Evolutionary conservation across 106 monocot genomes (phyloP), one percentile per base, ranked within the genome.

Genomic region (Dendrobium huoshanense): DNA sequence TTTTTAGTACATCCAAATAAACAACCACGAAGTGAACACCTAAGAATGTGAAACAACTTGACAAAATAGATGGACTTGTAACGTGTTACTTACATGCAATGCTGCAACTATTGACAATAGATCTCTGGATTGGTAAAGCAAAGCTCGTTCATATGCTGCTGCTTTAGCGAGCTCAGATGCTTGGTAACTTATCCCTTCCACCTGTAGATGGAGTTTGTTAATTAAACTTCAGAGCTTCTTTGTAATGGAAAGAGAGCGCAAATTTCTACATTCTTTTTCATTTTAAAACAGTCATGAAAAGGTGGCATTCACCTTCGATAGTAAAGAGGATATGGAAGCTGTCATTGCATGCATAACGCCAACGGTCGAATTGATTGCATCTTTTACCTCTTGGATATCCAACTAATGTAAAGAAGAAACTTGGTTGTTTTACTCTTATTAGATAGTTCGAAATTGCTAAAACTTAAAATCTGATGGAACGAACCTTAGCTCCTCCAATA

Each of bases 401-500:
- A 78, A 81, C 72, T 72, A 40, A 72, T 72, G 72, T 17, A 72
- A 72, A 72, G 27, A 72, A 72, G 72, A 29, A 72, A 40, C 16
- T 41, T 72, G 5, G 15, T 72, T 72, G 37, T 37, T 72, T 72
- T 4, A 22, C 9, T 65, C 9, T 65, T 65, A 65, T n/a, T 65
- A 65, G 64, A 65, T 65, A 1, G 25, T 65, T 6, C 1, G n/a
- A 25, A 15, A n/a, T 61, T n/a, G 16, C 41, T 56, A 79, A 15
- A 16, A 80, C 1, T 77, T 15, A 25, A 70, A 18, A 81, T 5
- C 16, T 58, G 8, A n/a, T 20, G 65, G 37, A 27, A 37, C 81
- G 68, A 72, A 92, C 92, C 92, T 75, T 92, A 22, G 92, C 92
- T 82, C 72, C 40, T 13, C 77, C 79, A 74, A 86, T 84, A 84